Conservation (phyloP, 331 rosid genomes). For the Saraca asoca region DNA sequence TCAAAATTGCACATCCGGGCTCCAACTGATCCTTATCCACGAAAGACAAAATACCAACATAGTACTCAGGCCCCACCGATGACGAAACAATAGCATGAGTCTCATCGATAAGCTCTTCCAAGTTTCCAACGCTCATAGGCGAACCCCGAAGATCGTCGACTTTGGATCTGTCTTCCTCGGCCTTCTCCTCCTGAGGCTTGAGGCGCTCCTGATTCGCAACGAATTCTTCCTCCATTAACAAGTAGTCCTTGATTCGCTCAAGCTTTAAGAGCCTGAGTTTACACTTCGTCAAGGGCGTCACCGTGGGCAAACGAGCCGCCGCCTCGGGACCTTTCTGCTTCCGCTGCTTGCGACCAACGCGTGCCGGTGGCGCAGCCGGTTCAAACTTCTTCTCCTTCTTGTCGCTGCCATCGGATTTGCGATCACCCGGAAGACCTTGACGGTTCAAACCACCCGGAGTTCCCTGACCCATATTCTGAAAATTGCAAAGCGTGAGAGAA, state of each 20-base stretch:
- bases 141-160: conserved; percentile 71
- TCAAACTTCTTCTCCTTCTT: conserved; percentile 87
- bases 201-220: conserved; percentile 64
- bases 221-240: conserved; percentile 65
- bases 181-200: conserved; percentile 65
- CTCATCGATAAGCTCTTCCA: conserved; percentile 68
- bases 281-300: conserved; percentile 83
- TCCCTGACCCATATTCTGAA: conserved; percentile 54
- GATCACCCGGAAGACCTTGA: conserved; percentile 53
- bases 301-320: conserved; percentile 77
- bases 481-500: too few relatives aligned
- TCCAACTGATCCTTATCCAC: conserved; percentile 70
- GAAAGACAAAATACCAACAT: conserved; percentile 61
- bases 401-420: conserved; percentile 55
- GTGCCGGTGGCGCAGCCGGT: conserved; percentile 66
- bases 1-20: conserved; percentile 71
- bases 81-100: conserved; percentile 66
- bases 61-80: conserved; percentile 69
- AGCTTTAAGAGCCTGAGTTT: conserved; percentile 77
- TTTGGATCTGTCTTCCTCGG: conserved; percentile 64
- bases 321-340: conserved; percentile 95
- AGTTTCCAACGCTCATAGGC: conserved; percentile 68
- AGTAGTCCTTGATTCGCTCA: conserved; percentile 80
- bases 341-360: conserved; percentile 88
- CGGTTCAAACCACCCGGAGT: conserved; percentile 66